Evolutionary conservation across 768 basidiomycete genomes (phyloP).

Genomic region (Tricholoma saponaceum): DNA sequence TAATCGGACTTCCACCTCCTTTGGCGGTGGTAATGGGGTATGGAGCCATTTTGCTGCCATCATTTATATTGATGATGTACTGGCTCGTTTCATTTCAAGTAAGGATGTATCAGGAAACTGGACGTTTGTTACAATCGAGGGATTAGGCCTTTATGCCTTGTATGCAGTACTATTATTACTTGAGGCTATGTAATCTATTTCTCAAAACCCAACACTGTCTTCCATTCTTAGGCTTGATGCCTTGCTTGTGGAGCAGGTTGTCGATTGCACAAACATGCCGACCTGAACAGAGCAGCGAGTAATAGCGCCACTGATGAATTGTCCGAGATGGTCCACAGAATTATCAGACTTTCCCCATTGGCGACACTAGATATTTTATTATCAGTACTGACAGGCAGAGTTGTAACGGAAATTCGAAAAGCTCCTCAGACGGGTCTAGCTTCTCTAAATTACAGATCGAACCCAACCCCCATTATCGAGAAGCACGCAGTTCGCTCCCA

Average conservation of each 20-base stretch:
- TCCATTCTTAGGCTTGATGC: no score
- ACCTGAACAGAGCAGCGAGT: no score
- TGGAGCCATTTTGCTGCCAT: background rate
- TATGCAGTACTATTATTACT: background rate
- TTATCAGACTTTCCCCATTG: no score
- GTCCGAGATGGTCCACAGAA: no score
- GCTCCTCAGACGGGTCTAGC: background rate
- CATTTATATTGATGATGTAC: background rate
- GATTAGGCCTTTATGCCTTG: background rate
- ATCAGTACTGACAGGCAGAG: background rate
- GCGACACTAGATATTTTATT: no score
- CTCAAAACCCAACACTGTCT: background rate
- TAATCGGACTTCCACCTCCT: background rate
- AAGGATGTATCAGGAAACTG: background rate
- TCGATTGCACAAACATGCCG: no score
- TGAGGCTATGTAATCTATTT: background rate
- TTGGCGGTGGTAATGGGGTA: background rate
- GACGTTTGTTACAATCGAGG: background rate
- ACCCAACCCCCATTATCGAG: no score
- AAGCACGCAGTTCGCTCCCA: background rate
- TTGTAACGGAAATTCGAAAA: background rate
- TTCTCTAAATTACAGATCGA: no score
- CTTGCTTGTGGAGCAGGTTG: no score
- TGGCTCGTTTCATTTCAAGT: background rate
- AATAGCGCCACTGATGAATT: no score